Evolutionary conservation across 768 basidiomycete genomes (phyloP).

Genomic region (Podaxis pistillaris): DNA sequence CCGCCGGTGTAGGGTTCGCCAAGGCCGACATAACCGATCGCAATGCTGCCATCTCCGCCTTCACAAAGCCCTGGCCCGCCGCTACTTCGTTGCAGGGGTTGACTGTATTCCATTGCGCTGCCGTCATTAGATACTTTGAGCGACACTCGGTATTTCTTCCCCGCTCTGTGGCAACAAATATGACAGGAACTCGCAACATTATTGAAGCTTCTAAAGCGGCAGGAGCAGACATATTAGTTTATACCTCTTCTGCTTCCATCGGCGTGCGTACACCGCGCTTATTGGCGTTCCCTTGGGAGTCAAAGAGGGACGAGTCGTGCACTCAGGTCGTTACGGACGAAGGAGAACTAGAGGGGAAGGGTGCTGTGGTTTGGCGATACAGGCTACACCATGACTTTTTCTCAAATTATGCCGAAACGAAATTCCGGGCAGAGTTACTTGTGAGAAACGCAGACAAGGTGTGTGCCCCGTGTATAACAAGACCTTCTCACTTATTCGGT

Average conservation of each 20-base stretch:
- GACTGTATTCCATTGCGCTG: slow-evolving; percentile 4
- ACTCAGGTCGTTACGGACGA: background rate
- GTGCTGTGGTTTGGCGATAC: background rate
- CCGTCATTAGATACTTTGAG: background rate
- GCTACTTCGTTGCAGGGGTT: background rate
- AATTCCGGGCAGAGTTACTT: background rate
- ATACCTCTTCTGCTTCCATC: background rate
- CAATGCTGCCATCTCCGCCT: background rate
- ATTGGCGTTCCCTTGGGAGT: background rate
- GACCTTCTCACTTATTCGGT: background rate
- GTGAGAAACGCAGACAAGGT: slow-evolving; percentile 1
- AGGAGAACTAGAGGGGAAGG: background rate
- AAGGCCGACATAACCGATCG: background rate
- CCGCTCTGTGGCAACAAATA: background rate
- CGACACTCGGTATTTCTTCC: slow-evolving; percentile 1
- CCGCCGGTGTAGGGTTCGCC: background rate
- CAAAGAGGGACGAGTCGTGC: background rate
- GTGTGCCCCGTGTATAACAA: background rate
- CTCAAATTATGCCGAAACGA: slow-evolving; percentile 6
- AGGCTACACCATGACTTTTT: background rate
- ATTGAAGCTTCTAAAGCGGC: slow-evolving; percentile 5
- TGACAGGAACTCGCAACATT: background rate
- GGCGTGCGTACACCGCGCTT: background rate
- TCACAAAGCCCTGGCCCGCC: background rate
- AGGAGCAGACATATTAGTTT: background rate